Conservation (phyloP, 1,139 yeast species). For the Spathaspora sp. region DNA sequence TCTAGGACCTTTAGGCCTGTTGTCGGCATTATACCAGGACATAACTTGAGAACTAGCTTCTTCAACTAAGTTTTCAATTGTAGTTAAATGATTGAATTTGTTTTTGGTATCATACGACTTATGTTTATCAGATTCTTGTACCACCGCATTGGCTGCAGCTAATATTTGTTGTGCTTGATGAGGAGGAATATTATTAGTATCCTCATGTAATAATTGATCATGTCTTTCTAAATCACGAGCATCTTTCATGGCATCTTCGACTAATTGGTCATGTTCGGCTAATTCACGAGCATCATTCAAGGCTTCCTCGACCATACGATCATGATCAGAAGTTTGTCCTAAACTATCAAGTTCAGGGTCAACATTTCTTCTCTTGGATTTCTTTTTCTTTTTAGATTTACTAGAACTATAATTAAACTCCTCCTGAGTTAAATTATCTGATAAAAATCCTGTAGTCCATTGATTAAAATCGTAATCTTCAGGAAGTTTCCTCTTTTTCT, state of each 20-base stretch:
- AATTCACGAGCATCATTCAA: conserved; percentile 64
- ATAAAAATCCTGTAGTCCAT: conserved; percentile 51
- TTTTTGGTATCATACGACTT: conserved; percentile 1
- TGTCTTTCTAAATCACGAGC: conserved; percentile 56
- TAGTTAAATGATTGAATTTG: conserved; percentile 28
- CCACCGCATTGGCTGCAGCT: conserved; percentile 26
- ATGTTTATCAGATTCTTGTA: conserved; percentile 20
- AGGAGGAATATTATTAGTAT: conserved; percentile 17
- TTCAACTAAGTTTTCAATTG: conserved; percentile 34
- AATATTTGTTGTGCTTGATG: conserved; percentile 28
- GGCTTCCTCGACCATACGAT: conserved; percentile 65
- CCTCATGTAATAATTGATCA: conserved; percentile 1
- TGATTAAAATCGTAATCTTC: conserved; percentile 48
- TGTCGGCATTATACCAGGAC: conserved; percentile 32
- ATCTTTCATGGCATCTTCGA: conserved; percentile 56
- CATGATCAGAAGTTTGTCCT: conserved; percentile 46
- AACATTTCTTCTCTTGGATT: conserved; percentile 27
- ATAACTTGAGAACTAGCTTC: conserved; percentile 38
- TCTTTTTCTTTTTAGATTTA: conserved; percentile 11
- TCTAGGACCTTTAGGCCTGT: conserved; percentile 37
- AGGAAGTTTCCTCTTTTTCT: conserved; percentile 15
- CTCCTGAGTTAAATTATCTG: conserved; percentile 31
- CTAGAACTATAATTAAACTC: conserved; percentile 10
- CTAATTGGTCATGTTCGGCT: conserved; percentile 42
- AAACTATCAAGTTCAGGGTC: conserved; percentile 62